Evolutionary conservation across 2,329 filamentous ascomycete species (phyloP).

Genomic region (Alternaria sp.): DNA sequence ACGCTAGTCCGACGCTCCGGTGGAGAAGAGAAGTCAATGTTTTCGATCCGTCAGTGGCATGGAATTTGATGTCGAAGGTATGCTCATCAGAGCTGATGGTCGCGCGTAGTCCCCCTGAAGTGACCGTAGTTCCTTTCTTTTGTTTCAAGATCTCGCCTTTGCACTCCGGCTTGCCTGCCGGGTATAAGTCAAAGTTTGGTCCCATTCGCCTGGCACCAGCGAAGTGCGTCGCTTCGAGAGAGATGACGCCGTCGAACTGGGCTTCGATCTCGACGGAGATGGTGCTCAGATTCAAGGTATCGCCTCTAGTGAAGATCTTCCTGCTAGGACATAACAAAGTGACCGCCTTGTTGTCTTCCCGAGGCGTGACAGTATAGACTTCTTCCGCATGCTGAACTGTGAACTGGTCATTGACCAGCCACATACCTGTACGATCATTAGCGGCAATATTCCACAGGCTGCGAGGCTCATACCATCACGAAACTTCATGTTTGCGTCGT

Average conservation of each 20-base stretch:
- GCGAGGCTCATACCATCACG: slow-evolving; percentile 58
- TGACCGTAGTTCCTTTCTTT: slow-evolving; percentile 56
- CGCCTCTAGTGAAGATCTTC: slow-evolving; percentile 61
- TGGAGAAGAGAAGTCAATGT: slow-evolving; percentile 62
- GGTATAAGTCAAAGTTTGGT: slow-evolving; percentile 66
- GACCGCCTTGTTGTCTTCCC: slow-evolving; percentile 55
- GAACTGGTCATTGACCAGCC: slow-evolving; percentile 67
- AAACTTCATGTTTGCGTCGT: slow-evolving; percentile 61
- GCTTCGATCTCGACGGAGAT: slow-evolving; percentile 65
- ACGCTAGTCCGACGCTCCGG: slow-evolving; percentile 65
- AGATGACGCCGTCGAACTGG: slow-evolving; percentile 65
- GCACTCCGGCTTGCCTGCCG: slow-evolving; percentile 55
- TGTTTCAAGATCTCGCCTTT: slow-evolving; percentile 50
- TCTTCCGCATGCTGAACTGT: slow-evolving; percentile 71
- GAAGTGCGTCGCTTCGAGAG: slow-evolving; percentile 66
- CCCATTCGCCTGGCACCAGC: slow-evolving; percentile 59
- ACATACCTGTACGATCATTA: slow-evolving; percentile 59
- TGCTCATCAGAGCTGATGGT: slow-evolving; percentile 59
- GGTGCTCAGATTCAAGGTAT: slow-evolving; percentile 63
- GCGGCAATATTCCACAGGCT: background rate
- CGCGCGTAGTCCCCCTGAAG: slow-evolving; percentile 60
- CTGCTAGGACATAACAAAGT: slow-evolving; percentile 65
- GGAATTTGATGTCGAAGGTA: slow-evolving; percentile 64
- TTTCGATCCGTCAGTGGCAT: slow-evolving; percentile 57
- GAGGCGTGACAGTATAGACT: slow-evolving; percentile 60